Evolutionary conservation across 2,329 filamentous ascomycete genomes (phyloP).

Genomic region (Xylaria sp.): DNA sequence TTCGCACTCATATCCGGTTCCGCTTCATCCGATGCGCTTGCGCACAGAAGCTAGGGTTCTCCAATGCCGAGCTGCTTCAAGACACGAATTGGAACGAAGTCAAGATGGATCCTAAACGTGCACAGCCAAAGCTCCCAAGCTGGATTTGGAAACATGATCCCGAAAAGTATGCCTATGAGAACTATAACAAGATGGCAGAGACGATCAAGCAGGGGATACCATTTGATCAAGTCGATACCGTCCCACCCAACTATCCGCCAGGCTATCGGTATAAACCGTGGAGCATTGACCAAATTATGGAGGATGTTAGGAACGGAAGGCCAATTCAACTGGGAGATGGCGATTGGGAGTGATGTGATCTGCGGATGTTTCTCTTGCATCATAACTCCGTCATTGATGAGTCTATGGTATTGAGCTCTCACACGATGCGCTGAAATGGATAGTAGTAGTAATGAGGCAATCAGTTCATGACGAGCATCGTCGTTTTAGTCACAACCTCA

Average conservation of each 20-base stretch:
- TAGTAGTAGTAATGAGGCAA: background rate
- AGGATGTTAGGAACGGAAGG: conserved; percentile 49
- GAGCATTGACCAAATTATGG: conserved; percentile 55
- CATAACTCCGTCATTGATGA: background rate
- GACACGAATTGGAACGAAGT: conserved; percentile 51
- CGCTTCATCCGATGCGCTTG: conserved; percentile 51
- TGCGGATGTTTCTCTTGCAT: background rate
- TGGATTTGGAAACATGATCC: conserved; percentile 54
- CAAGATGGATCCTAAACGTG: conserved; percentile 47
- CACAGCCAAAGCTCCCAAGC: conserved; percentile 50
- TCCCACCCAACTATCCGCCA: conserved; percentile 50
- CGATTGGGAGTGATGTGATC: conserved; percentile 43
- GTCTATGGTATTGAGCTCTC: background rate
- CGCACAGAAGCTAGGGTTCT: conserved; percentile 52
- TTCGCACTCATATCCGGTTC: conserved; percentile 51
- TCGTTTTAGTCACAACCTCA: background rate
- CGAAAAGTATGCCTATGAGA: conserved; percentile 51
- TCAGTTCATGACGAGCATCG: background rate
- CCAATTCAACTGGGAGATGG: conserved; percentile 49
- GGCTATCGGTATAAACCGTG: conserved; percentile 53
- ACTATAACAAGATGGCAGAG: conserved; percentile 49
- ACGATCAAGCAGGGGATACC: conserved; percentile 46
- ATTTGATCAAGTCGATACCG: conserved; percentile 45
- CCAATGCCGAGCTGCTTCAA: conserved; percentile 51
- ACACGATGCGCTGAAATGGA: background rate